Conservation (phyloP, 2,329 filamentous ascomycete species). For the Botrytis deweyae region DNA sequence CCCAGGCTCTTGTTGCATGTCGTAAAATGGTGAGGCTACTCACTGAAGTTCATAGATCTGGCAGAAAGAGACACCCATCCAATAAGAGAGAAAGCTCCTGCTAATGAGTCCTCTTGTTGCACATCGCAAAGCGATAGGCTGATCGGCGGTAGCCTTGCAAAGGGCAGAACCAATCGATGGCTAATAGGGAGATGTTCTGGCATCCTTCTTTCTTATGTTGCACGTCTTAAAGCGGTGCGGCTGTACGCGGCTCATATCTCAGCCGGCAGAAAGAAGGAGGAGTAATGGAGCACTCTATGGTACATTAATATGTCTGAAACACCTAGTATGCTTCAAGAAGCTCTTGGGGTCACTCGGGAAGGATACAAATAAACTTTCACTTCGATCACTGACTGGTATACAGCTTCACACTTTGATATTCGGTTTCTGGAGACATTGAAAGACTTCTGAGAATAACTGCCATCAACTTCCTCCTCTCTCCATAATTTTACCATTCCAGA, state of each 20-base stretch:
- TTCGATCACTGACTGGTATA: not conserved
- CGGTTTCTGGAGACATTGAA: too few relatives aligned
- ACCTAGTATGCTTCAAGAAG: not conserved
- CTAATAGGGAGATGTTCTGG: not conserved
- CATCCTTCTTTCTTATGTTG: not conserved
- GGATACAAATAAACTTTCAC: rapidly evolving
- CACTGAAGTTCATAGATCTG: not conserved
- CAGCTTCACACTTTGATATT: too few relatives aligned
- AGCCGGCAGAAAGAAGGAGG: not conserved
- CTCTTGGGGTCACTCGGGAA: too few relatives aligned
- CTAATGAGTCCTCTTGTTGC: not conserved
- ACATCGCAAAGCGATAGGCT: not conserved
- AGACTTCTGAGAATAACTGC: too few relatives aligned
- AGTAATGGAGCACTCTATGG: not conserved
- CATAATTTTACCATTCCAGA: too few relatives aligned
- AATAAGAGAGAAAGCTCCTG: not conserved
- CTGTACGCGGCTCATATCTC: not conserved
- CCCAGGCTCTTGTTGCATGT: not conserved
- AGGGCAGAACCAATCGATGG: not conserved
- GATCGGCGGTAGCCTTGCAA: not conserved
- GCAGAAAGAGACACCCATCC: not conserved
- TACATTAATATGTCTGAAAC: not conserved
- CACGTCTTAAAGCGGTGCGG: not conserved
- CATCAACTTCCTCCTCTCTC: not conserved
- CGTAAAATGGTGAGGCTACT: not conserved